phyloP scores from a whole-genome alignment of 345 rosid species.

The Aegle marmelos region DNA sequence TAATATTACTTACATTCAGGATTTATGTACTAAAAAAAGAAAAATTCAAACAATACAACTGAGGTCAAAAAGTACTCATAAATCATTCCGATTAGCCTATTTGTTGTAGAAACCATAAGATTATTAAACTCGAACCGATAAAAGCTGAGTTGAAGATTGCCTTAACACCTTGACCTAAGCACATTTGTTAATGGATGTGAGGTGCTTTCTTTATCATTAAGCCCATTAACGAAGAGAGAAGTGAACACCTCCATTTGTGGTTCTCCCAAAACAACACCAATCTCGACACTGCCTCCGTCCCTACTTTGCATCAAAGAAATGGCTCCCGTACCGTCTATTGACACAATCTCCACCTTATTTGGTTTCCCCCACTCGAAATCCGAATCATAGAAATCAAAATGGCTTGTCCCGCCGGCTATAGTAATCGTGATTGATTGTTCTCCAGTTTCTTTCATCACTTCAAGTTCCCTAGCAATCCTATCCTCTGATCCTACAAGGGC shows the following conservation, averaged over 20 bases:
- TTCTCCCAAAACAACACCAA: not conserved
- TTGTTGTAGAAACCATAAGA: too few species aligned
- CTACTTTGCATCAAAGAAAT: not conserved
- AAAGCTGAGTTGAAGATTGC: too few species aligned
- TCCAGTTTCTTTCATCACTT: not conserved
- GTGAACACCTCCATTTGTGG: not conserved
- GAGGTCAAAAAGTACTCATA: too few species aligned
- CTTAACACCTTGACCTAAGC: too few species aligned
- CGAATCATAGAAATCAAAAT: not conserved
- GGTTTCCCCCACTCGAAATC: conserved; percentile 27
- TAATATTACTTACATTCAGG: too few species aligned
- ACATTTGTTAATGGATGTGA: too few species aligned
- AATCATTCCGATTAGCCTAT: too few species aligned
- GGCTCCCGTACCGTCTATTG: conserved; percentile 11
- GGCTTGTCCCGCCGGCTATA: not conserved
- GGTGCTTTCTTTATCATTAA: too few species aligned
- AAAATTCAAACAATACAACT: too few species aligned
- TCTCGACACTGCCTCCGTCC: not conserved
- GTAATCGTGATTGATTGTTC: not conserved
- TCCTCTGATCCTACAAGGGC: not conserved
- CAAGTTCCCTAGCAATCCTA: not conserved
- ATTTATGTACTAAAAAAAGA: too few species aligned
- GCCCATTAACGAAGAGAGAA: too few species aligned
- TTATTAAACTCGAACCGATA: too few species aligned
- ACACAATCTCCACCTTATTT: conserved; percentile 22